A percentile compares a stretch with the other conserved stretches of the same genome.
phyloP scores from a whole-genome alignment of 164 flowering plant species.

The Magnolia sinica region DNA sequence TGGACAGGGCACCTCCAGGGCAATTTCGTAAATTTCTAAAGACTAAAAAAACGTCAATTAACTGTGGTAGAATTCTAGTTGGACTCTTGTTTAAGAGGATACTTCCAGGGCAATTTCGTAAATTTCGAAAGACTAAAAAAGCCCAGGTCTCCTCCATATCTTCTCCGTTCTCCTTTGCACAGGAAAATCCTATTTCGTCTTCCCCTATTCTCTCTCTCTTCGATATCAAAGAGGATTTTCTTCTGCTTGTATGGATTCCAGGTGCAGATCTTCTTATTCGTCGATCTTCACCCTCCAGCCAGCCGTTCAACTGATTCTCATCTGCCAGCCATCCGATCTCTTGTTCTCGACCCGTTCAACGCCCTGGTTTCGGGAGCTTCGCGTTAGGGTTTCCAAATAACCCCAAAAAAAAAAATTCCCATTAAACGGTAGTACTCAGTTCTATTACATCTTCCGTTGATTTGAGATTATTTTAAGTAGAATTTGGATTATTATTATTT shows the following conservation, averaged over 20 bases:
- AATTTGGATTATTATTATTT: too few species aligned
- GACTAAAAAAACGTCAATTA: too few species aligned
- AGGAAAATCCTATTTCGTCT: neutral
- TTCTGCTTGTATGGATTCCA: conserved; percentile 8
- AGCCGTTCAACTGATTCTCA: neutral
- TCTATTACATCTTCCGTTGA: neutral
- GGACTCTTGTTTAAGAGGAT: too few species aligned
- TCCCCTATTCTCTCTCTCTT: neutral
- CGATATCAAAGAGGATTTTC: neutral
- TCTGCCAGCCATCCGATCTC: conserved; percentile 17
- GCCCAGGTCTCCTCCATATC: neutral
- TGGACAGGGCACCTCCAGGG: too few species aligned
- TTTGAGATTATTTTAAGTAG: neutral
- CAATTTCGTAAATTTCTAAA: too few species aligned
- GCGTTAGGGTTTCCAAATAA: conserved; percentile 22
- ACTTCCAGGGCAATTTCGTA: too few species aligned
- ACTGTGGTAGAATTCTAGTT: too few species aligned
- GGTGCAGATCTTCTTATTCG: conserved; percentile 15
- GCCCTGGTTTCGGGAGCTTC: conserved; percentile 31
- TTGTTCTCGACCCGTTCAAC: conserved; percentile 16
- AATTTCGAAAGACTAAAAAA: too few species aligned
- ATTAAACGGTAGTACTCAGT: too few species aligned
- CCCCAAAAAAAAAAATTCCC: neutral
- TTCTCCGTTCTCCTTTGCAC: neutral
- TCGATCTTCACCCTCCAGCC: conserved; percentile 4